Evolutionary conservation across 441 rosid species (phyloP), one percentile per base, ranked within the genome.

Genomic region (Aquilaria agallochum): DNA sequence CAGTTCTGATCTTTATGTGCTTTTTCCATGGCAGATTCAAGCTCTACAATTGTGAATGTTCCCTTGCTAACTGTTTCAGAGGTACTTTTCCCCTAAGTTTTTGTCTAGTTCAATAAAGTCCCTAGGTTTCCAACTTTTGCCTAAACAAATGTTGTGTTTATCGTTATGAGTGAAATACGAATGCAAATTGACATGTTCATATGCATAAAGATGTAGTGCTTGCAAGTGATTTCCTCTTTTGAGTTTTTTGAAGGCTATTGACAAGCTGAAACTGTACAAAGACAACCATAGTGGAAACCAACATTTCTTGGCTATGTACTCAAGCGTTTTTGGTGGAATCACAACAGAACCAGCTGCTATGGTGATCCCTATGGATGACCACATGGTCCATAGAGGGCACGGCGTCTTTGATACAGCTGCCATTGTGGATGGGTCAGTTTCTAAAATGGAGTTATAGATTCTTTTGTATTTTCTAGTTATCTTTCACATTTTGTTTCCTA

Each of bases 401-500:
- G 97, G 97, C 27, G 92, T 93, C 71, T 93, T 93, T 63, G 98
- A 93, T 70, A 90, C 98, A 34, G 88, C 96, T 20, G 87, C 85
- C 5, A 87, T 90, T 63, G 36, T 81, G 61, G 80, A 90, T 13
- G 96, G 97, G 96, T 90, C 49, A 65, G 96, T 12, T 27, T 48
- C 51, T 49, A 15, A 49, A 48, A 30, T 31, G 36, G 30, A 32
- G 15, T 33, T 13, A 11, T 49, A 55, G 5, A 30, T 9, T 48
- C 31, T 56, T 50, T 54, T 59, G 9, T 34, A 11, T 48, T 34
- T 56, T 50, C 34, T 11, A 7, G 50, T 44, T 3, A 48, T 10
- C 31, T 5, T 34, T 10, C 20, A 52, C 14, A 3, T 47, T 57
- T 12, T 58, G 5, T 63, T 48, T 40, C 45, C 34, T 31, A 13